These are phyloP conservation scores for Miscanthus sacchariflorus DNA, from an alignment of 202 grass and related monocot genomes.

Conservation along the genomic window DNA sequence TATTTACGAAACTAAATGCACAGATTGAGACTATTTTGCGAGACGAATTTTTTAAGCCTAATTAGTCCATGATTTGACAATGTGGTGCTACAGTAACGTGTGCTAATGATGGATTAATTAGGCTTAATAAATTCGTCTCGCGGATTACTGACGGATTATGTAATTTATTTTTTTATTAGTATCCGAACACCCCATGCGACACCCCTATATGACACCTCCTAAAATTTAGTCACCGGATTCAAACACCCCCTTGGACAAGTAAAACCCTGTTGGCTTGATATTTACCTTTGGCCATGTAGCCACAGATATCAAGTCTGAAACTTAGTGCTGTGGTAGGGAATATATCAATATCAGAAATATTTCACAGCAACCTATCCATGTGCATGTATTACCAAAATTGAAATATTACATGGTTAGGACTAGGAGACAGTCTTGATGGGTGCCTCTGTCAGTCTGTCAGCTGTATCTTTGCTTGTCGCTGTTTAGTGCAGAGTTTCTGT, in stretches of 20 bases:
- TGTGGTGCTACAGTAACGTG: too few relatives aligned
- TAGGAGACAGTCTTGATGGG: not conserved
- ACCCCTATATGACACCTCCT: too few relatives aligned
- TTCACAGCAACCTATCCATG: not conserved
- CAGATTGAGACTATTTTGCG: too few relatives aligned
- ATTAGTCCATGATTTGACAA: too few relatives aligned
- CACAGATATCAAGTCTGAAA: not conserved
- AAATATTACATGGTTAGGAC: not conserved
- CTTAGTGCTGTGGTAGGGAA: not conserved
- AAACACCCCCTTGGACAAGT: constrained; percentile 54
- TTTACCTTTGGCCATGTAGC: not conserved
- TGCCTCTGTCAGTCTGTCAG: not conserved
- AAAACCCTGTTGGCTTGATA: constrained; percentile 14
- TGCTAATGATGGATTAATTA: too few relatives aligned
- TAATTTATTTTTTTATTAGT: too few relatives aligned
- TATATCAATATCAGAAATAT: not conserved
- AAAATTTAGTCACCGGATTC: too few relatives aligned
- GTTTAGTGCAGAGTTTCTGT: not conserved
- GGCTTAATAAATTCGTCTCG: too few relatives aligned
- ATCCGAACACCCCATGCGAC: too few relatives aligned
- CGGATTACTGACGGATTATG: too few relatives aligned
- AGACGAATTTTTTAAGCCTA: too few relatives aligned
- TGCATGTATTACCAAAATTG: not conserved
- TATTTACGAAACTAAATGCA: too few relatives aligned
- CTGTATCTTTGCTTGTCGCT: not conserved